Conservation (phyloP, 345 rosid genomes). For the Draba incana region DNA sequence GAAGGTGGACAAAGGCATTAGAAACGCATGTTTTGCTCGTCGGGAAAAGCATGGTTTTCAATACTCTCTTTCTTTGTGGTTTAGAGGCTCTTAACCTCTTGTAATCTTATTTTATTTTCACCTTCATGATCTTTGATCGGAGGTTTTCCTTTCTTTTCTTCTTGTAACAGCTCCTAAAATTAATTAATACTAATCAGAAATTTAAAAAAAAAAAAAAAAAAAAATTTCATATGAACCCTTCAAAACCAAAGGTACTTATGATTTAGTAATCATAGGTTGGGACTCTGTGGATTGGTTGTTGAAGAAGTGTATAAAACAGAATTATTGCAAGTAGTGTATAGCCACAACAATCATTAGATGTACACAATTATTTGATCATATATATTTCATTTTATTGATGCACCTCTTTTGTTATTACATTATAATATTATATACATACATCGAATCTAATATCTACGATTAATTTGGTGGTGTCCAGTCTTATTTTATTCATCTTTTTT, state of each 20-base stretch:
- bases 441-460: neutral
- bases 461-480: constrained; percentile 17
- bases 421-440: constrained; percentile 12
- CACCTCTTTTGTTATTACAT: constrained; percentile 14
- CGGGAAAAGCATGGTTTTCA: too few species aligned
- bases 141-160: too few species aligned
- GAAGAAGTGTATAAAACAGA: constrained; percentile 19
- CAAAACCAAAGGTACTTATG: constrained; percentile 24
- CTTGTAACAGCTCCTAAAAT: too few species aligned
- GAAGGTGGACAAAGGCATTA: too few species aligned
- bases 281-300: constrained; percentile 40
- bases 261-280: constrained; percentile 35
- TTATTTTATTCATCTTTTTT: neutral
- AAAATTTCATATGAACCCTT: constrained; percentile 5
- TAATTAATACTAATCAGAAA: too few species aligned
- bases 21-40: too few species aligned
- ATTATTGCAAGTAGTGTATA: constrained; percentile 32
- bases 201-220: too few species aligned
- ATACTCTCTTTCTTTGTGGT: too few species aligned
- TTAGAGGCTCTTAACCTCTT: too few species aligned
- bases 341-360: constrained; percentile 36
- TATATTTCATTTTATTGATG: neutral
- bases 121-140: too few species aligned
- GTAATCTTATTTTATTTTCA: too few species aligned
- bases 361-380: constrained; percentile 27